phyloP scores from a whole-genome alignment of 2,329 filamentous ascomycete species.

The Fusarium torulosum region DNA sequence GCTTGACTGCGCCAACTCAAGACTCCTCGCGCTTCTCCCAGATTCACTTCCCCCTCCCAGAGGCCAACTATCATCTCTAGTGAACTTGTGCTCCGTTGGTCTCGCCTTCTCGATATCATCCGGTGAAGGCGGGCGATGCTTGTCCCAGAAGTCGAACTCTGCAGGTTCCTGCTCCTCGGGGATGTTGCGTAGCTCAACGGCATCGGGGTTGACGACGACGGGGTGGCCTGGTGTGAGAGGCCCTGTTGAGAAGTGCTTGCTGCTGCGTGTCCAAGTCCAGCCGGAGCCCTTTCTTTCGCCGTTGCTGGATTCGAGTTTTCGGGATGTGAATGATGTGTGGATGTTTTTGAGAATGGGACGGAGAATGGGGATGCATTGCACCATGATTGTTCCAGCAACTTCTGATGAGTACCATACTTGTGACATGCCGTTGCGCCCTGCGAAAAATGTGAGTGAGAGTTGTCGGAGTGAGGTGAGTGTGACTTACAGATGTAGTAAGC shows the following conservation, averaged over 20 bases:
- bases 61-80: conserved; percentile 37
- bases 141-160: conserved; percentile 37
- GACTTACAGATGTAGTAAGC: conserved; percentile 60
- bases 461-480: fast-evolving
- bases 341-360: conserved; percentile 58
- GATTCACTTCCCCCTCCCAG: conserved; percentile 23
- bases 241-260: conserved; percentile 37
- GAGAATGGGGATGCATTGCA: conserved; percentile 66
- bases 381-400: conserved; percentile 66
- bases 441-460: not conserved
- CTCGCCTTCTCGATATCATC: conserved; percentile 16
- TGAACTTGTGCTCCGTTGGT: conserved; percentile 4
- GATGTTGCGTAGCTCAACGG: conserved; percentile 39
- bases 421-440: conserved; percentile 48
- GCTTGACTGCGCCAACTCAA: conserved; percentile 39
- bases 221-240: conserved; percentile 18
- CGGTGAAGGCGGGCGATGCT: conserved; percentile 5
- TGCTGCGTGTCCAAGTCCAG: conserved; percentile 42
- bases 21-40: conserved; percentile 34
- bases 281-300: conserved; percentile 35
- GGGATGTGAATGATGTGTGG: conserved; percentile 44
- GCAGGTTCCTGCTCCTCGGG: conserved; percentile 37
- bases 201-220: conserved; percentile 3
- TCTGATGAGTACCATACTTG: conserved; percentile 61
- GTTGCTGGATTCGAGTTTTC: conserved; percentile 35